A percentile compares a stretch with the other conserved stretches of the same genome.
These are phyloP conservation scores for Magnusiomyces fungicola DNA, from an alignment of 1,139 yeast species.

Conservation along the genomic window DNA sequence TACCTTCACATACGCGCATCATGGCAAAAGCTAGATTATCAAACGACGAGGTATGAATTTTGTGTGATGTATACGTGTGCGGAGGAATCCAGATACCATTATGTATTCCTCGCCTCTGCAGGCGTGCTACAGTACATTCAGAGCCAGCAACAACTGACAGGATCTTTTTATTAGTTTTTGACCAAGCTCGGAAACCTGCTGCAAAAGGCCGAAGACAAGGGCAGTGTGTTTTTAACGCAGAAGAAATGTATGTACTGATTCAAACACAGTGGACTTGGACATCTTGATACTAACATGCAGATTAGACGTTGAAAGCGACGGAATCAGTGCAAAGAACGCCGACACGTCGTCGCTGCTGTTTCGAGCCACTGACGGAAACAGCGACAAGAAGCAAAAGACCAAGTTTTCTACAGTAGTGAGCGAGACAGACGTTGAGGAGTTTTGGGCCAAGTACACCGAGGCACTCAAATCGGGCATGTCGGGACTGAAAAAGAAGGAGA, in stretches of 20 bases:
- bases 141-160: too few species aligned
- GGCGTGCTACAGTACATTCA: too few species aligned
- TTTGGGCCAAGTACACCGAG: slow-evolving; percentile 64
- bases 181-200: slow-evolving; percentile 26
- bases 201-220: slow-evolving; percentile 36
- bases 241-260: slow-evolving; percentile 24
- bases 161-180: slow-evolving; percentile 32
- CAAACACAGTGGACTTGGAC: neutral
- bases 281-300: neutral
- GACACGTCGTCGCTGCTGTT: slow-evolving; percentile 21
- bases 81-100: too few species aligned
- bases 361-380: slow-evolving; percentile 50
- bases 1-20: neutral
- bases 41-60: slow-evolving; percentile 21
- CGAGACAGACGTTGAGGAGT: slow-evolving; percentile 47
- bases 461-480: slow-evolving; percentile 54
- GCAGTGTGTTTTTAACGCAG: slow-evolving; percentile 27
- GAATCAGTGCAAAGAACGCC: slow-evolving; percentile 11
- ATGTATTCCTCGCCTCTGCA: neutral
- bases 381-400: slow-evolving; percentile 40
- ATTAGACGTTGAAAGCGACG: slow-evolving; percentile 11
- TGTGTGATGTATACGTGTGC: too few species aligned
- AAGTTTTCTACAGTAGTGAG: slow-evolving; percentile 63
- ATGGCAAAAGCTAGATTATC: slow-evolving; percentile 12
- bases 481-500: slow-evolving; percentile 57